These are phyloP conservation scores for Metarhizium album DNA, from an alignment of 2,329 filamentous ascomycete species.

Conservation along the genomic window DNA sequence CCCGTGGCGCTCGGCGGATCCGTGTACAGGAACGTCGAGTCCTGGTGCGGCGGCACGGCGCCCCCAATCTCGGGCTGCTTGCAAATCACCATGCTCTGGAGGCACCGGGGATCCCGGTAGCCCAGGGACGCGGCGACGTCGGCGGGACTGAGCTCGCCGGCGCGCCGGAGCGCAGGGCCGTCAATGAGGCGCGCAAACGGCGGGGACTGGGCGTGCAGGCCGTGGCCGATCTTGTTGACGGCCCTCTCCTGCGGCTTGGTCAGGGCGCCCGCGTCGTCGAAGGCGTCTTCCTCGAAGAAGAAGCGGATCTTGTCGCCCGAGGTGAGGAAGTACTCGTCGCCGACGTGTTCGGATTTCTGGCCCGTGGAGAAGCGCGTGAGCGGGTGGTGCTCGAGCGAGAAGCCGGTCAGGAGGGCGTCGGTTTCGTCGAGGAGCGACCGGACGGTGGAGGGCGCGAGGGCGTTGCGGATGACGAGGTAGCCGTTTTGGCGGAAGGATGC, in stretches of 20 bases:
- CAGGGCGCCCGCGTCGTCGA: conserved; percentile 53
- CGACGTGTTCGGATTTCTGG: conserved; percentile 64
- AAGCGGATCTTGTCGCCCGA: conserved; percentile 89
- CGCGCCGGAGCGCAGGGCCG: conserved; percentile 27
- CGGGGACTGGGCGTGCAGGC: conserved; percentile 57
- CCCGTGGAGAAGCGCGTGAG: conserved; percentile 92
- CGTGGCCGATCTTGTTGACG: conserved; percentile 84
- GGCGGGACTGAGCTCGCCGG: conserved; percentile 31
- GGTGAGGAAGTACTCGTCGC: conserved; percentile 86
- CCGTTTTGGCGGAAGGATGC: conserved; percentile 68
- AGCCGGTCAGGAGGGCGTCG: conserved; percentile 58
- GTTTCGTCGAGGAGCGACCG: conserved; percentile 63
- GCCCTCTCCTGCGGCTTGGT: conserved; percentile 70
- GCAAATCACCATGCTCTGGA: conserved; percentile 98
- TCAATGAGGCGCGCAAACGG: conserved; percentile 53
- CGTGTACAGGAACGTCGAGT: conserved; percentile 87
- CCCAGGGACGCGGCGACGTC: conserved; percentile 61
- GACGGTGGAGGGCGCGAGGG: conserved; percentile 57
- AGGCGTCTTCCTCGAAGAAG: conserved; percentile 96
- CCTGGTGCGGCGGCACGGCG: conserved; percentile 82
- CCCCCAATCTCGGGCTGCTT: conserved; percentile 96
- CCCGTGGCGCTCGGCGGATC: conserved; percentile 80
- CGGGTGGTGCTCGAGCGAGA: conserved; percentile 74
- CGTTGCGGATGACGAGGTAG: conserved; percentile 78
- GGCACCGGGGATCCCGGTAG: conserved; percentile 61